These are phyloP conservation scores for Chlorella ohadii DNA, from an alignment of 139 green algal genomes.

Conservation along the genomic window DNA sequence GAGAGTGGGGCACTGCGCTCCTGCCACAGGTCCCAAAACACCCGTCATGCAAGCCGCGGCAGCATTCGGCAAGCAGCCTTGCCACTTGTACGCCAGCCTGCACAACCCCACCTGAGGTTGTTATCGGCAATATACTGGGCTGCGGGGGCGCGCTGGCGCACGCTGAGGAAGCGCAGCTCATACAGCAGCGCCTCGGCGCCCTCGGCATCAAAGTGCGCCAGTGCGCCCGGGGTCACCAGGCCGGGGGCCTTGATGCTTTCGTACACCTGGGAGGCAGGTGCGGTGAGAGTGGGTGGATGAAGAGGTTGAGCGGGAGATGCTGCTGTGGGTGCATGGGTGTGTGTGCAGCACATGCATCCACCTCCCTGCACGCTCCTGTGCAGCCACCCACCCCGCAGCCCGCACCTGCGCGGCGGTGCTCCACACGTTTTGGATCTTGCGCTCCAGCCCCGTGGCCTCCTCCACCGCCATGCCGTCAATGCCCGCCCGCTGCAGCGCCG, in stretches of 20 bases:
- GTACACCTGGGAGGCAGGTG: slow-evolving; percentile 56
- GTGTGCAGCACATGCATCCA: no score
- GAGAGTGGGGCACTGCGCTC: no score
- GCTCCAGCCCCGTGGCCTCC: slow-evolving; percentile 73
- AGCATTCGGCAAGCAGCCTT: no score
- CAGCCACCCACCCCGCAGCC: not conserved
- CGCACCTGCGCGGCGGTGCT: slow-evolving; percentile 47
- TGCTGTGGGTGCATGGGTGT: not conserved
- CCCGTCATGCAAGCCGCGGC: no score
- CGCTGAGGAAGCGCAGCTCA: slow-evolving; percentile 73
- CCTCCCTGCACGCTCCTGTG: not conserved
- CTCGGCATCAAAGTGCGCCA: slow-evolving; percentile 63
- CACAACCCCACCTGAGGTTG: slow-evolving; percentile 3
- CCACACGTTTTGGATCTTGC: slow-evolving; percentile 73
- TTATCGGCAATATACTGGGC: slow-evolving; percentile 61
- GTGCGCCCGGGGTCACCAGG: slow-evolving; percentile 32
- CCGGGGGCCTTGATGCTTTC: slow-evolving; percentile 60
- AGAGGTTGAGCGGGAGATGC: not conserved
- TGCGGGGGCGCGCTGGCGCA: slow-evolving; percentile 21
- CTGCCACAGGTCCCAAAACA: no score
- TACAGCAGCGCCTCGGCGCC: slow-evolving; percentile 66
- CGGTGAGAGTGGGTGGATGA: not conserved
- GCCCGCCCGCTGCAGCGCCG: slow-evolving; percentile 58
- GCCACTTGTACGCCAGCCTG: not conserved
- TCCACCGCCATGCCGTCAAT: slow-evolving; percentile 65